Percentiles rank a stretch among this genome's conserved stretches.
phyloP scores from a whole-genome alignment of 2,329 filamentous ascomycete genomes.

The Microcyclospora pomicola region DNA sequence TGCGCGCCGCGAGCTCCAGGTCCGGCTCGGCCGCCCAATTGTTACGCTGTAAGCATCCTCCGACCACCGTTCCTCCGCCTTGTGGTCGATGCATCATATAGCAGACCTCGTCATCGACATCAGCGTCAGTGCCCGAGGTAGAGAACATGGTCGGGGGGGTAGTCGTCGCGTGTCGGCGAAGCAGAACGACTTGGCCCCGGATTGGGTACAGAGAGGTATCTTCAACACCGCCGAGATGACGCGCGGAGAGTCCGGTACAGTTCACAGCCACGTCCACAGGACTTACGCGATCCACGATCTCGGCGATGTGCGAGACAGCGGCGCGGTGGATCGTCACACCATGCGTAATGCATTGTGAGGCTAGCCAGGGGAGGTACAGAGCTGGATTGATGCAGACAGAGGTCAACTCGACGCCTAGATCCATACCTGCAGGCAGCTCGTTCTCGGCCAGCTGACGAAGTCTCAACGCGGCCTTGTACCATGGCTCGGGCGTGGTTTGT shows the following conservation, averaged over 20 bases:
- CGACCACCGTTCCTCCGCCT: slow-evolving; percentile 62
- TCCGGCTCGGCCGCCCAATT: slow-evolving; percentile 65
- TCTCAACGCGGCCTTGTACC: background rate
- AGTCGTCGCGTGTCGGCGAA: slow-evolving; percentile 66
- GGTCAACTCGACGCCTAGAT: slow-evolving; percentile 57
- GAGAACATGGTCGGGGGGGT: slow-evolving; percentile 48
- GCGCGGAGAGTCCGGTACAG: slow-evolving; percentile 60
- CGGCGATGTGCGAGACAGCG: slow-evolving; percentile 50
- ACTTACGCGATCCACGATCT: slow-evolving; percentile 43
- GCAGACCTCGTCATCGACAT: slow-evolving; percentile 51
- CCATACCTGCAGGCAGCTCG: slow-evolving; percentile 46
- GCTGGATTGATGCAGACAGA: slow-evolving; percentile 78
- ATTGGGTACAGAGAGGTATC: slow-evolving; percentile 57
- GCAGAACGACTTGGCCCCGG: slow-evolving; percentile 66
- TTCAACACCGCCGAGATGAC: slow-evolving; percentile 61
- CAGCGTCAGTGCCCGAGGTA: slow-evolving; percentile 50
- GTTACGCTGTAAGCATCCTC: slow-evolving; percentile 61
- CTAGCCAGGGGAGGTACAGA: slow-evolving; percentile 68
- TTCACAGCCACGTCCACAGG: slow-evolving; percentile 58
- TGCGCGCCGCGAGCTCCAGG: slow-evolving; percentile 56
- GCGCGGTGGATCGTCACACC: slow-evolving; percentile 54
- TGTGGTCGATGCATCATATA: slow-evolving; percentile 67
- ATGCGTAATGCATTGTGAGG: slow-evolving; percentile 57
- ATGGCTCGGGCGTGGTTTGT: slow-evolving; percentile 44
- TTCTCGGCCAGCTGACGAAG: background rate